Evolutionary conservation across 352 stramenopile species (phyloP), one percentile per base, ranked within the genome.

Genomic region (Phytophthora quininea): DNA sequence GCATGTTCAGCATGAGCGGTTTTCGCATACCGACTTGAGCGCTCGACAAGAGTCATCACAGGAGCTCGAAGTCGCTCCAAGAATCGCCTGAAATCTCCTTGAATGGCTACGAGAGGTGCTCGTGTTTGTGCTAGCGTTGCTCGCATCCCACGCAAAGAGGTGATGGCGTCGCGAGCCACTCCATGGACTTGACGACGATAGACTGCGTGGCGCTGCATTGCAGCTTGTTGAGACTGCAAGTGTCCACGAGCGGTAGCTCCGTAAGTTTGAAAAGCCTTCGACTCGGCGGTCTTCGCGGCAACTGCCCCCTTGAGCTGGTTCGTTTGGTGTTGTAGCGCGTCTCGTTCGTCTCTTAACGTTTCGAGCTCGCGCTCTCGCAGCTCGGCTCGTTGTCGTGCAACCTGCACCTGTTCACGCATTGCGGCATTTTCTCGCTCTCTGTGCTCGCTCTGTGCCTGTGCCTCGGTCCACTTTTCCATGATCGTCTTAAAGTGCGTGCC

Each of bases 231-330:
- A 19, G 66, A 60, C 55, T 91, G 82, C 33, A 91, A 59, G 54
- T 90, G 80, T 30, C 91, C 84, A 5, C 84, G 69, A 12, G 80
- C 83, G 27, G 84, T 90, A 14, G 62, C 74, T 19, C 82, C 83
- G 30, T 92, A 92, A 2, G 86, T 74, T 48, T 92, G 85, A 49
- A 92, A 92, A 1, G 85, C 83, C 42, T 85, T 88, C 3, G 83
- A 82, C 63, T 93, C 83, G 10, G 86, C 86, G 9, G 71, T 67
- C 65, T 92, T 93, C 11, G 86, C 86, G 0, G 86, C 84, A 29
- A 92, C 86, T 0, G 82, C 76, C 57, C 83, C 86, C 71, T 93
- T 93, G 5, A 93, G 58, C 33, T 89, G 81, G 54, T 91, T 89
- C 15, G 83, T 67, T 42, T 90, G 81, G 56, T 88, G 80, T 64